Evolutionary conservation across 129 eudicot species (phyloP).

Genomic region (Chrysanthemum lavandulifolium): DNA sequence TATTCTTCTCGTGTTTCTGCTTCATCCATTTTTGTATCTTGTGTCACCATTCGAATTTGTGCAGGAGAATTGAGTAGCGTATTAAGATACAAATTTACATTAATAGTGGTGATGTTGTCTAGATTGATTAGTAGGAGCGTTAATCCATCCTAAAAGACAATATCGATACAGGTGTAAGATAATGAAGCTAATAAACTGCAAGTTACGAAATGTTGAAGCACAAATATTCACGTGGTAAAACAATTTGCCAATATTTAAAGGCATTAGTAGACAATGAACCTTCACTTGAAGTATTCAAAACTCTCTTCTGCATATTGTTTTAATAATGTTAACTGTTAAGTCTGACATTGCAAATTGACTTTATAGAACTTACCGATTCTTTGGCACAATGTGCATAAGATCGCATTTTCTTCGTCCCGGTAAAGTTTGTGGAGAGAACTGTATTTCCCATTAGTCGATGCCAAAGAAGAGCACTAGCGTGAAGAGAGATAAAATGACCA

Average conservation of each 20-base stretch:
- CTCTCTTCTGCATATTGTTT: too few relatives aligned
- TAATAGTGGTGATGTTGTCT: slow-evolving; percentile 46
- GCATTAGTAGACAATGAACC: too few relatives aligned
- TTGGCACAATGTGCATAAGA: slow-evolving; percentile 85
- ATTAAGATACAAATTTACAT: slow-evolving; percentile 34
- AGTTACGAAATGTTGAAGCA: not conserved
- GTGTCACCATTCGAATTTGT: slow-evolving; percentile 34
- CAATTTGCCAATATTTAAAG: not conserved
- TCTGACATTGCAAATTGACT: not conserved
- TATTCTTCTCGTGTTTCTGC: slow-evolving; percentile 55
- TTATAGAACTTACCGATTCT: slow-evolving; percentile 54
- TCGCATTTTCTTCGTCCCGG: slow-evolving; percentile 58
- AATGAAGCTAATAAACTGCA: not conserved
- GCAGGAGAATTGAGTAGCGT: slow-evolving; percentile 19
- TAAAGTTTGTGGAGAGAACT: slow-evolving; percentile 56
- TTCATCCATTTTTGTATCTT: slow-evolving; percentile 6
- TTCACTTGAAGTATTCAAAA: too few relatives aligned
- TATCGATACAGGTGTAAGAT: not conserved
- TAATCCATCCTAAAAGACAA: slow-evolving; percentile 55
- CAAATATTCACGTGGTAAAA: not conserved
- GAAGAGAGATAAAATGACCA: not conserved
- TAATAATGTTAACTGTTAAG: too few relatives aligned
- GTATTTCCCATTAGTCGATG: slow-evolving; percentile 73
- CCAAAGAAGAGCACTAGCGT: slow-evolving; percentile 87
- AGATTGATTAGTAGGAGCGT: slow-evolving; percentile 63